Evolutionary conservation across 495 filamentous ascomycete species (phyloP).

Genomic region (Sabuloglossum arenarium): DNA sequence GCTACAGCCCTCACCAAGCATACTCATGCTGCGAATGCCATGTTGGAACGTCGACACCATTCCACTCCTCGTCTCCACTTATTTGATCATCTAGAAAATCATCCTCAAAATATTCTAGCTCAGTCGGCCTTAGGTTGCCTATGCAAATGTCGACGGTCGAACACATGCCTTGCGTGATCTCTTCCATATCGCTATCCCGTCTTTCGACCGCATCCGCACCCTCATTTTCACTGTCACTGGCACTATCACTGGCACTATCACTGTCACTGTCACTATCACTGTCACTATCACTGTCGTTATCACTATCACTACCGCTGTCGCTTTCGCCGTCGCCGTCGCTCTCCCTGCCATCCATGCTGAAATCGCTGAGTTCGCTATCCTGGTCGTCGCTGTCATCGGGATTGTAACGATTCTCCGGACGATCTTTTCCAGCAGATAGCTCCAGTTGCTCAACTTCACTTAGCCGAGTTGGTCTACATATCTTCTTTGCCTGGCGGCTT

Average conservation of each 20-base stretch:
- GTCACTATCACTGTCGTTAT: background rate
- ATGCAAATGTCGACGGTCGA: conserved; percentile 58
- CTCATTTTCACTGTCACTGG: background rate
- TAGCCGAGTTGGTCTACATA: background rate
- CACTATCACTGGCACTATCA: background rate
- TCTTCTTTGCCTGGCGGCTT: background rate
- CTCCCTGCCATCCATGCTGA: background rate
- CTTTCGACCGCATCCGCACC: background rate
- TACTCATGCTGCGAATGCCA: conserved; percentile 15
- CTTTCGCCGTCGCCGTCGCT: background rate
- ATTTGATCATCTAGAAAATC: conserved; percentile 60
- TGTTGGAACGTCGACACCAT: conserved; percentile 34
- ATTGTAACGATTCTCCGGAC: background rate
- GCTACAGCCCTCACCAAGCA: conserved; percentile 16
- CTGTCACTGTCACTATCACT: conserved; percentile 3
- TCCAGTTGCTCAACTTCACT: background rate
- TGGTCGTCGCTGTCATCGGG: background rate
- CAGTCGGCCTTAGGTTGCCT: conserved; percentile 61
- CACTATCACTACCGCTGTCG: conserved; percentile 3
- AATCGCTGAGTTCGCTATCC: background rate
- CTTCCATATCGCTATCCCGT: background rate
- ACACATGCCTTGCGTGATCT: conserved; percentile 46
- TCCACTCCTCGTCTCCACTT: conserved; percentile 66
- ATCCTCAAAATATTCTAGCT: conserved; percentile 48
- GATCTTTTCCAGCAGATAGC: background rate